Percentiles rank a stretch among this genome's conserved stretches.
These are phyloP conservation scores for Russula abietina DNA, from an alignment of 768 basidiomycete genomes.

Conservation along the genomic window DNA sequence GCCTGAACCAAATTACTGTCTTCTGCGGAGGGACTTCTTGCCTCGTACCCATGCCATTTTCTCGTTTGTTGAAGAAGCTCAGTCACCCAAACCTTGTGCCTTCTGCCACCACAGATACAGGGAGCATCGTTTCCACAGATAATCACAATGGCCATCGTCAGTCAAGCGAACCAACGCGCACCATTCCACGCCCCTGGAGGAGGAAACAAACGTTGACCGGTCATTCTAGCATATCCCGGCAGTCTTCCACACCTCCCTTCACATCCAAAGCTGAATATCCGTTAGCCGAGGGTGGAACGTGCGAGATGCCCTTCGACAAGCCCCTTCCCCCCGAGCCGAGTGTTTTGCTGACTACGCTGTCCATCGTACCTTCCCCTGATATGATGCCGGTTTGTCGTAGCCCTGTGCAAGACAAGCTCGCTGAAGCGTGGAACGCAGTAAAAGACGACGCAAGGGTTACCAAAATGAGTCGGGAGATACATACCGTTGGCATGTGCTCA, in stretches of 20 bases:
- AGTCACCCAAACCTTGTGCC: background rate
- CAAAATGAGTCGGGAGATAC: background rate
- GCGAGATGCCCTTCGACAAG: background rate
- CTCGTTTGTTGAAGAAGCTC: slow-evolving; percentile 7
- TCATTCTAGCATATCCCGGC: background rate
- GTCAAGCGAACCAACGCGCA: background rate
- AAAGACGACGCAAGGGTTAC: background rate
- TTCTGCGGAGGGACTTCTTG: background rate
- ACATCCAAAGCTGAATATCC: background rate
- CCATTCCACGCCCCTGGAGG: slow-evolving; percentile 2
- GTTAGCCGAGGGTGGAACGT: background rate
- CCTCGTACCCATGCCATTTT: background rate
- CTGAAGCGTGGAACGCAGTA: slow-evolving; percentile 1
- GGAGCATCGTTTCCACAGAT: background rate
- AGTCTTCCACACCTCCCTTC: too few relatives aligned
- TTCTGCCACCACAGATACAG: background rate
- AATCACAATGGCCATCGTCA: background rate
- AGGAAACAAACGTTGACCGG: background rate
- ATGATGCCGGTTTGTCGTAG: background rate
- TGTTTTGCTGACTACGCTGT: background rate
- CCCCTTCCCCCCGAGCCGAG: background rate
- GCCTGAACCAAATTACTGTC: background rate
- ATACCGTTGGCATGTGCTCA: background rate
- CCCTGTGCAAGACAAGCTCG: background rate
- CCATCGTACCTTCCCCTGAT: background rate